phyloP scores from a whole-genome alignment of 2,329 filamentous ascomycete genomes.

The Sclerotinia trifoliorum region DNA sequence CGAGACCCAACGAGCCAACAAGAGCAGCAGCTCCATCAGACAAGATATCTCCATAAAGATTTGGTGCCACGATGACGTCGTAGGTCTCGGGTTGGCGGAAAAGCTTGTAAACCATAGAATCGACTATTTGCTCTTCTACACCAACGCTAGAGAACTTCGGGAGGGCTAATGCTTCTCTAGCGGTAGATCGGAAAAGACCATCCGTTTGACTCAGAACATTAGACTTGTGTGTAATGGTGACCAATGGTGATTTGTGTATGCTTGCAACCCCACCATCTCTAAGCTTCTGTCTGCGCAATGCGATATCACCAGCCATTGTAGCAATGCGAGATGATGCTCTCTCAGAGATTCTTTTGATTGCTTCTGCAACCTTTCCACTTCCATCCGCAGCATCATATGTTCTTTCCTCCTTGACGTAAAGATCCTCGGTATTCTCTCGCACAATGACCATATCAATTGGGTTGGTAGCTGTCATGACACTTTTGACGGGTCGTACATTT shows the following conservation, averaged over 20 bases:
- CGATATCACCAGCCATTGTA: conserved; percentile 92
- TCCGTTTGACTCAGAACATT: conserved; percentile 97
- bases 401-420: conserved; percentile 87
- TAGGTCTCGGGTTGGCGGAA: conserved; percentile 94
- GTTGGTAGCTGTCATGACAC: conserved; percentile 60
- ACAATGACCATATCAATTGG: conserved; percentile 91
- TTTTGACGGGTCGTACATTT: conserved; percentile 95
- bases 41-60: conserved; percentile 95
- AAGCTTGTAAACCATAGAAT: conserved; percentile 99
- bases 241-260: conserved; percentile 68
- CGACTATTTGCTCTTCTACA: conserved; percentile 97
- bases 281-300: conserved; percentile 79
- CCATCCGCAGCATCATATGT: conserved; percentile 70
- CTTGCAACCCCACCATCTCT: conserved; percentile 57
- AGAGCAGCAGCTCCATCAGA: conserved; percentile 94
- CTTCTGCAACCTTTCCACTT: conserved; percentile 83
- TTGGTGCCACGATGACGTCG: conserved; percentile 97
- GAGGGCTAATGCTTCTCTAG: conserved; percentile 68
- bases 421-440: conserved; percentile 96
- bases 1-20: conserved; percentile 86
- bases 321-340: conserved; percentile 83
- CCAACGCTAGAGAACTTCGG: conserved; percentile 62
- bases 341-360: conserved; percentile 94
- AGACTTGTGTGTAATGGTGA: conserved; percentile 97
- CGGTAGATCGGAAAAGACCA: conserved; percentile 84